phyloP scores from a whole-genome alignment of 1,139 yeast genomes.

The Candida gigantensis region DNA sequence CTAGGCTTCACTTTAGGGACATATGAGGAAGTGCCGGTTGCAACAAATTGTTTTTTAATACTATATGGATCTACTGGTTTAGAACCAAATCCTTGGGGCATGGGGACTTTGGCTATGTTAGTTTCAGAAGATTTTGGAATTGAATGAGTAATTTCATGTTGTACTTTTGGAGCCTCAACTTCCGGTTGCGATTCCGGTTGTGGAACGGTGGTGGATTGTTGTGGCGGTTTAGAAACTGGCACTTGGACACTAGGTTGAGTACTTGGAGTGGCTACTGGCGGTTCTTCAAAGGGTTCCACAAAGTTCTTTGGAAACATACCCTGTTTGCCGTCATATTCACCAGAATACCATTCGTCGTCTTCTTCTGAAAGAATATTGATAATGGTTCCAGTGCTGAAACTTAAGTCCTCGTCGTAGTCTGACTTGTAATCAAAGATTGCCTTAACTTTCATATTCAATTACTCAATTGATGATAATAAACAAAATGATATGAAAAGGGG shows the following conservation, averaged over 20 bases:
- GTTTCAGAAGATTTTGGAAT: not conserved
- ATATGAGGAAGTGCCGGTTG: slow-evolving; percentile 44
- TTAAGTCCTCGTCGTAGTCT: slow-evolving; percentile 82
- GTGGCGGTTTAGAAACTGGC: too few relatives aligned
- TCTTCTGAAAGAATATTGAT: slow-evolving; percentile 77
- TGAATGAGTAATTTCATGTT: not conserved
- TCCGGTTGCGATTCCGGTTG: slow-evolving; percentile 8
- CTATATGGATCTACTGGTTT: slow-evolving; percentile 43
- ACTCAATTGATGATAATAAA: slow-evolving; percentile 8
- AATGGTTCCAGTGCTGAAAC: slow-evolving; percentile 64
- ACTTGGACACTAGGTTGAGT: too few relatives aligned
- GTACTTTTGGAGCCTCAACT: slow-evolving; percentile 13
- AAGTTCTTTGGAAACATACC: slow-evolving; percentile 92
- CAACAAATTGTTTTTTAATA: slow-evolving; percentile 45
- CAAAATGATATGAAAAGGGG: not conserved
- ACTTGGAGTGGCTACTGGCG: slow-evolving; percentile 7
- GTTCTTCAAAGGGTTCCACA: slow-evolving; percentile 48
- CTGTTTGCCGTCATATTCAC: slow-evolving; percentile 54
- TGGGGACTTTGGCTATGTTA: slow-evolving; percentile 13
- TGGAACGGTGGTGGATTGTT: too few relatives aligned
- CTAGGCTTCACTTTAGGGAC: slow-evolving; percentile 47
- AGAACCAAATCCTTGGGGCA: slow-evolving; percentile 30
- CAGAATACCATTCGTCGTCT: slow-evolving; percentile 75
- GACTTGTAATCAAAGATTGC: slow-evolving; percentile 75
- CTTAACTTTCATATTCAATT: slow-evolving; percentile 50